Evolutionary conservation across 768 basidiomycete genomes (phyloP).

Genomic region (Hortiboletus campestris): DNA sequence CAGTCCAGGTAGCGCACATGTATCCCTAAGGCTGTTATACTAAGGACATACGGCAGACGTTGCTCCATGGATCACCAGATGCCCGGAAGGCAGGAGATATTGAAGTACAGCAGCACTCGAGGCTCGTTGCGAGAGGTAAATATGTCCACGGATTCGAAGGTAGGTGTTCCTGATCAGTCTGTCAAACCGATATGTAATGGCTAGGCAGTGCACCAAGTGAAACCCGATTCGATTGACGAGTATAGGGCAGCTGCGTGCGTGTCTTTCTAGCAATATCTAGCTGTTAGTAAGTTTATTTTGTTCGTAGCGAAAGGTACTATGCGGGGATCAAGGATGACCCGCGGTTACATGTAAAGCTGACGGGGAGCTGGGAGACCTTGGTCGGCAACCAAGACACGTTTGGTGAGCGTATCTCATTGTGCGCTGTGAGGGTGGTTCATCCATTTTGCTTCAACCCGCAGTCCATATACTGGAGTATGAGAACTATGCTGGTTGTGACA

Average conservation of each 20-base stretch:
- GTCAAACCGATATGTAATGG: conserved; percentile 1
- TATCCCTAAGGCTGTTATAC: conserved; percentile 24
- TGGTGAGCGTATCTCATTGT: conserved; percentile 44
- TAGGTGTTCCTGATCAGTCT: conserved; percentile 29
- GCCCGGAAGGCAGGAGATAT: conserved; percentile 81
- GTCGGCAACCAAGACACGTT: conserved; percentile 91
- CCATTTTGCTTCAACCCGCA: conserved; percentile 16
- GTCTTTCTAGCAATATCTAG: not conserved
- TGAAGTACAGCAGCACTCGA: conserved; percentile 78
- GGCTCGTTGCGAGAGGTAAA: conserved; percentile 89
- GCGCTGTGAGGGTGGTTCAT: not conserved
- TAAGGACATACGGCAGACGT: conserved; percentile 49
- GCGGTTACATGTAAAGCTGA: conserved; percentile 78
- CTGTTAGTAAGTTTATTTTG: conserved; percentile 6
- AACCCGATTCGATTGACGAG: conserved; percentile 73
- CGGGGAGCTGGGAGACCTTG: conserved; percentile 90
- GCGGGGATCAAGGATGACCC: conserved; percentile 72
- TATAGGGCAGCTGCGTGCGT: conserved; percentile 89
- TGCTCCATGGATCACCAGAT: conserved; percentile 92
- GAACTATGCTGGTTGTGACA: conserved; percentile 88
- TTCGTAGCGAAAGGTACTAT: conserved; percentile 76
- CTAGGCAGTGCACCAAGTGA: conserved; percentile 75
- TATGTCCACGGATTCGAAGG: conserved; percentile 90
- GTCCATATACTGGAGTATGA: conserved; percentile 89
- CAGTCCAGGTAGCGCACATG: conserved; percentile 53